phyloP scores from a whole-genome alignment of 176 grass and related monocot genomes.

The Secale cereale region DNA sequence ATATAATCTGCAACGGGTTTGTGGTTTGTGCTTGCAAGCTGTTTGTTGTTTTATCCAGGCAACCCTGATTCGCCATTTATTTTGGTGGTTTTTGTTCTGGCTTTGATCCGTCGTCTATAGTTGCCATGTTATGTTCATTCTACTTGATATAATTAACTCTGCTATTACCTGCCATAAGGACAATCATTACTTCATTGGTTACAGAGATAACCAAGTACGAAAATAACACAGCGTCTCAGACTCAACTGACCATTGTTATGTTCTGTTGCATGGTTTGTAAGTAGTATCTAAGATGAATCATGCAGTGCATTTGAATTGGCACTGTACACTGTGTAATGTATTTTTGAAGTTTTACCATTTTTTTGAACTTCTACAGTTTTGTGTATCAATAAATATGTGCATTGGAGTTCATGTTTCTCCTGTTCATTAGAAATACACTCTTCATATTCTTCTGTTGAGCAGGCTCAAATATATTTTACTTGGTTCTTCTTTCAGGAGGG shows the following conservation, averaged over 20 bases:
- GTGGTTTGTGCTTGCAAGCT: neutral
- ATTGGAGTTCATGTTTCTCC: neutral
- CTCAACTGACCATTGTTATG: neutral
- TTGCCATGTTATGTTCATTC: too few species aligned
- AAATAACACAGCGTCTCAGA: neutral
- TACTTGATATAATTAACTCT: neutral
- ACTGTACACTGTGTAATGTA: neutral
- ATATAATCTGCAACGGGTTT: neutral
- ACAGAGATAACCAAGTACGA: neutral
- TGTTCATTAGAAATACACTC: conserved; percentile 20
- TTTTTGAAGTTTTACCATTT: neutral
- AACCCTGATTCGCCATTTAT: neutral
- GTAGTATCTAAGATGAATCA: neutral
- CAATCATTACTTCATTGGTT: too few species aligned
- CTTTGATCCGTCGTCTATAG: too few species aligned
- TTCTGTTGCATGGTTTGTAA: neutral
- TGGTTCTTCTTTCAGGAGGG: neutral
- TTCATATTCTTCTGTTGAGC: conserved; percentile 14
- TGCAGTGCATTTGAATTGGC: neutral
- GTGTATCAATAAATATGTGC: neutral
- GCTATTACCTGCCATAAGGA: neutral
- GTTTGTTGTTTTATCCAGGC: too few species aligned
- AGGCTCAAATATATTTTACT: conserved; percentile 20
- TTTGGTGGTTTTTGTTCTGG: too few species aligned
- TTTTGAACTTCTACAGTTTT: conserved; percentile 1